Percentiles rank a stretch among this genome's conserved stretches.
Evolutionary conservation across 2,329 filamentous ascomycete genomes (phyloP).

Genomic region (Ceratocystiopsis brevicomis): DNA sequence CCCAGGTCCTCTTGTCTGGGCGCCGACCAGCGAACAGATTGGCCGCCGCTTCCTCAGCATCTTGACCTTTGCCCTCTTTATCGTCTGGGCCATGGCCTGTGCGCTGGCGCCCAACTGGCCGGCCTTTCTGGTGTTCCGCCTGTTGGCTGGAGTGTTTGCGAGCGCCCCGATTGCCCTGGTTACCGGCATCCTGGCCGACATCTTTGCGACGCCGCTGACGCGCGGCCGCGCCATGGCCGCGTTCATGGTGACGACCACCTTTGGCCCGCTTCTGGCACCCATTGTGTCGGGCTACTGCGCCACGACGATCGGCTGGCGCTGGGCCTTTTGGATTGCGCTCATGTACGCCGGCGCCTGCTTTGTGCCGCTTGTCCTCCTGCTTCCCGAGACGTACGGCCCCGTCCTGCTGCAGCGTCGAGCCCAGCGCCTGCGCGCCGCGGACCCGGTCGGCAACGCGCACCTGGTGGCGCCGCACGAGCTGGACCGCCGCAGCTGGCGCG

Average conservation of each 20-base stretch:
- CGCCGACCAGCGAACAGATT: constrained; percentile 46
- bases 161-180: constrained; percentile 43
- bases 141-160: constrained; percentile 31
- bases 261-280: constrained; percentile 47
- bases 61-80: constrained; percentile 27
- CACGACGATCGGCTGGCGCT: constrained; percentile 42
- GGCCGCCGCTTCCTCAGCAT: constrained; percentile 32
- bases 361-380: constrained; percentile 38
- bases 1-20: constrained; percentile 34
- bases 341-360: constrained; percentile 47
- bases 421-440: constrained; percentile 32
- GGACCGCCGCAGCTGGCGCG: constrained; percentile 34
- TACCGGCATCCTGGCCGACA: constrained; percentile 45
- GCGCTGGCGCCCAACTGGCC: constrained; percentile 33
- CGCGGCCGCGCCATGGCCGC: constrained; percentile 41
- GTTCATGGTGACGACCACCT: constrained; percentile 40
- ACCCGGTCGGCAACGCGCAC: constrained; percentile 18
- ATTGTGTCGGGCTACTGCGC: constrained; percentile 45
- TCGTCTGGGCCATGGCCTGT: constrained; percentile 34
- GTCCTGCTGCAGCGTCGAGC: constrained; percentile 39
- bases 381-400: constrained; percentile 42
- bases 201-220: constrained; percentile 36
- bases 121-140: constrained; percentile 33
- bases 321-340: constrained; percentile 51
- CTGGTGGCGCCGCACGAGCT: constrained; percentile 44